Conservation (phyloP, 257 asterid genomes). For the Nicotiana sylvestris region DNA sequence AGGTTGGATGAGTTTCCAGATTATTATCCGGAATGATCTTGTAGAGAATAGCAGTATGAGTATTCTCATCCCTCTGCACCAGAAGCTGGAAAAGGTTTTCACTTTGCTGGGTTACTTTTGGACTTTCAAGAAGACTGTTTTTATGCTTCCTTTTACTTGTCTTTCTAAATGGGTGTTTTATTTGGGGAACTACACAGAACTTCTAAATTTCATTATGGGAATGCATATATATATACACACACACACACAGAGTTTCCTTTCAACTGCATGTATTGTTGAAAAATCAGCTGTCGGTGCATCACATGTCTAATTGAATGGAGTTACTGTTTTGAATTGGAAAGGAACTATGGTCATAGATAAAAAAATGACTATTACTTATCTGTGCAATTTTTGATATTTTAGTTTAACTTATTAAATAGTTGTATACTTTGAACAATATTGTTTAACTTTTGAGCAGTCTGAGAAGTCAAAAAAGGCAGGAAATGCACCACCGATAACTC, state of each 20-base stretch:
- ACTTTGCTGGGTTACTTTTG: too few relatives aligned
- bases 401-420: neutral
- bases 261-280: neutral
- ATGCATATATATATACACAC: neutral
- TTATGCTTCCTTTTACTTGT: too few relatives aligned
- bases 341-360: neutral
- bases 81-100: too few relatives aligned
- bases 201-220: neutral
- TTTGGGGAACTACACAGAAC: too few relatives aligned
- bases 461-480: slow-evolving; percentile 92
- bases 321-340: neutral
- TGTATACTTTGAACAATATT: neutral
- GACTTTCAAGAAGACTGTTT: too few relatives aligned
- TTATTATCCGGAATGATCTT: neutral
- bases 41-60: neutral
- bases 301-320: neutral
- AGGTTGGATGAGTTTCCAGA: neutral
- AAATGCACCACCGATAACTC: slow-evolving; percentile 55
- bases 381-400: neutral
- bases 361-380: neutral
- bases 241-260: neutral
- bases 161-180: too few relatives aligned
- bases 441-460: slow-evolving; percentile 49
- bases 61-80: neutral
- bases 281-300: neutral